Evolutionary conservation across 75 land plant species (phyloP), one percentile per base, ranked within the genome.

Genomic region (Selaginella tamariscina): DNA sequence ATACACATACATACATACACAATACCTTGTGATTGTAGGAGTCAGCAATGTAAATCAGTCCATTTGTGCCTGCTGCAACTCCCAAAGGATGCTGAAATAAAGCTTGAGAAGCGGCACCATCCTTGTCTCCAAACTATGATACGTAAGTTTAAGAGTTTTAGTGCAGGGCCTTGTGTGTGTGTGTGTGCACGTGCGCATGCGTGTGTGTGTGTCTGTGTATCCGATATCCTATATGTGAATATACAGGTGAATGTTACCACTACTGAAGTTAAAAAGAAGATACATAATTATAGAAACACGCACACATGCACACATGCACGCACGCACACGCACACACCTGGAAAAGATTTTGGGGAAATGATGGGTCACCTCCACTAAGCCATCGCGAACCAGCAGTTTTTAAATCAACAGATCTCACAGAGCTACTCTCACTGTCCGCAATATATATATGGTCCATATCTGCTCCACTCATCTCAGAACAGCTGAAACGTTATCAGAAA

Each of bases 401-500:
- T 24, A 94, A 74, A 69, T 89, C 72, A 68, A 94, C 75, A 30
- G 77, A 76, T 77, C 98, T 76, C 8, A 94, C 83, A 56, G 98
- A 94, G 75, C 98, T 94, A 73, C 98, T 94, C 72, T 94, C 98
- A 69, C 98, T 94, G 70, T 94, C 98, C 27, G 98, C 98, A 68
- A 94, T 65, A 77, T 81, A 94, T 18, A 76, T 18, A 39, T 78
- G 85, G 65, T 78, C 80, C 39, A 71, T 22, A 75, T 84, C 98
- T 91, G 56, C 28, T 72, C 49, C 49, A 39, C 5, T 15, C 49
- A 39, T 5, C 49, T 39, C 49, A 39, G 49, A 39, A 39, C 5
- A 39, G 49, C 49, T 39, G 30, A 23, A 29, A 30, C 29, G 26
- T 15, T 30, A 11, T 24, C 29, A 28, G 30, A 1, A 2, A 64